A percentile compares a stretch with the other conserved stretches of the same genome.
These are phyloP conservation scores for Ogataea ramenticola DNA, from an alignment of 805 yeast genomes.

Conservation along the genomic window DNA sequence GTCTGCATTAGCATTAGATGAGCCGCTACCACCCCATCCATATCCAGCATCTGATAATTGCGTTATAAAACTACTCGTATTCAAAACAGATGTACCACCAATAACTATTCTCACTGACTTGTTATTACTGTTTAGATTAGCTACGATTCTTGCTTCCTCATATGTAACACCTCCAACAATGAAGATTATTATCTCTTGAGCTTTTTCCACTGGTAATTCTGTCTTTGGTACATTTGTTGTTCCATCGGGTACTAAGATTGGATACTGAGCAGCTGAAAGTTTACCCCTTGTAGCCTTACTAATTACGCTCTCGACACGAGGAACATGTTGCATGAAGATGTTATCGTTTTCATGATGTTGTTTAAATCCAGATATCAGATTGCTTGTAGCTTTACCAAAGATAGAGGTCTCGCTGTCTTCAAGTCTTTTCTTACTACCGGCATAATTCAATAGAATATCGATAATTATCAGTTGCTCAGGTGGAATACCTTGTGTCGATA, in stretches of 20 bases:
- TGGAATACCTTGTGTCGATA: slow-evolving; percentile 29
- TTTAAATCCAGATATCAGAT: slow-evolving; percentile 27
- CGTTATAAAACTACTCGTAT: slow-evolving; percentile 33
- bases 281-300: slow-evolving; percentile 33
- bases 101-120: slow-evolving; percentile 59
- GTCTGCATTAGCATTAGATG: not conserved
- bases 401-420: slow-evolving; percentile 26
- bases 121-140: slow-evolving; percentile 54
- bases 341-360: slow-evolving; percentile 44
- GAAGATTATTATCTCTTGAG: slow-evolving; percentile 65
- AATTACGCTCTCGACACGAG: slow-evolving; percentile 51
- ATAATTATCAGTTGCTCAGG: slow-evolving; percentile 34
- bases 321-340: slow-evolving; percentile 87
- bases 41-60: slow-evolving; percentile 16
- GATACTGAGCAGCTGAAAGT: slow-evolving; percentile 32
- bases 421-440: slow-evolving; percentile 37
- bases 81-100: slow-evolving; percentile 71
- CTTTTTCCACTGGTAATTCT: slow-evolving; percentile 6
- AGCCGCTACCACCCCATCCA: slow-evolving; percentile 11
- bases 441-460: slow-evolving; percentile 36
- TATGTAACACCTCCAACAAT: slow-evolving; percentile 86
- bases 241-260: slow-evolving; percentile 33
- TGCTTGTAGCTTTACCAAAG: slow-evolving; percentile 15
- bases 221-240: not conserved
- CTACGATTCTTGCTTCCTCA: slow-evolving; percentile 82